Conservation (phyloP, 2,329 filamentous ascomycete species). For the Samsoniella hepiali region DNA sequence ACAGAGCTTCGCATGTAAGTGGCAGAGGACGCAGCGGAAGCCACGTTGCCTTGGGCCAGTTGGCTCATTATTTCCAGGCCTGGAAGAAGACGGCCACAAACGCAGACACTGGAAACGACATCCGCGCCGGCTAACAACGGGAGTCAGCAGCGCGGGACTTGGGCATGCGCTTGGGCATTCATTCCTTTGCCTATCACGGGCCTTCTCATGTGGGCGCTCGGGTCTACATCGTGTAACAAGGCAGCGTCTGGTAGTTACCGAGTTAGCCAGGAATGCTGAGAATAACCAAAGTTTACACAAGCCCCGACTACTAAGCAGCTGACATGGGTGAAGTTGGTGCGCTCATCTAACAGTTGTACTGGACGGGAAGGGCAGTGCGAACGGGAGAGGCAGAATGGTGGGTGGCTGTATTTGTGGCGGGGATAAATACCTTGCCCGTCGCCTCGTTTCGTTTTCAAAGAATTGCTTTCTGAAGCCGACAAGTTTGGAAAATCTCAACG, state of each 20-base stretch:
- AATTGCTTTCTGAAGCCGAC: neutral
- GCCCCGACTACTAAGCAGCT: neutral
- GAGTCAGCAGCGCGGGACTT: neutral
- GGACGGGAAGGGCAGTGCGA: neutral
- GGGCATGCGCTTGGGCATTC: neutral
- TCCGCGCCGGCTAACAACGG: neutral
- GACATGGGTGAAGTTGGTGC: neutral
- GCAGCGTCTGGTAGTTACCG: neutral
- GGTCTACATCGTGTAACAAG: neutral
- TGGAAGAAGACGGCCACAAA: neutral
- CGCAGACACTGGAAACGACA: neutral
- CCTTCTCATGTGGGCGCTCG: neutral
- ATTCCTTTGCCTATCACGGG: neutral
- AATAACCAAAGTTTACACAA: neutral
- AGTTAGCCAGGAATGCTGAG: neutral
- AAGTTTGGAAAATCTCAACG: neutral
- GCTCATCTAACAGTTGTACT: neutral
- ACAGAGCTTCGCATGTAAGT: neutral
- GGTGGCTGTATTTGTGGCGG: neutral
- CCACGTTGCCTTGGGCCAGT: neutral
- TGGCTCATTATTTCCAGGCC: neutral
- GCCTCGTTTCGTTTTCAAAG: neutral
- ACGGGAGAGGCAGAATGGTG: neutral
- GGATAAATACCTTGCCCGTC: neutral
- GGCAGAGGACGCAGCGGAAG: neutral